Percentiles rank a stretch among this genome's conserved stretches.
Conservation (phyloP, 768 basidiomycete genomes). For the Pleurotus giganteus region DNA sequence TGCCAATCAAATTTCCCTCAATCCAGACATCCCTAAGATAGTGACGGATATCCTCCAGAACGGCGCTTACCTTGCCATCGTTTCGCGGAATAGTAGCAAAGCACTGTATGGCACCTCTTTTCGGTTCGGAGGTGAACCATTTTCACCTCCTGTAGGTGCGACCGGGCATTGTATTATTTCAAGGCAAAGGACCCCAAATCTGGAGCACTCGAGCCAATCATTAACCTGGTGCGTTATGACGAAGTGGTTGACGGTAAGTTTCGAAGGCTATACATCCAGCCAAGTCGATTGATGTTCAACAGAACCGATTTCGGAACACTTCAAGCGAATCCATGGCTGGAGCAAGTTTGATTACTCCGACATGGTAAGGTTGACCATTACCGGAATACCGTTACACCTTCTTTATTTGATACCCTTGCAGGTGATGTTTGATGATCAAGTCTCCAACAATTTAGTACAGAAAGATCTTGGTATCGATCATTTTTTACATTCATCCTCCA, state of each 20-base stretch:
- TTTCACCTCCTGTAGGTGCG: neutral
- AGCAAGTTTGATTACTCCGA: neutral
- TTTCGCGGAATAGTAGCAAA: neutral
- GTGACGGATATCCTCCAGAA: conserved; percentile 1
- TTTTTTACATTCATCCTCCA: neutral
- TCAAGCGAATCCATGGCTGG: conserved; percentile 1
- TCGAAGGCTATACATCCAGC: neutral
- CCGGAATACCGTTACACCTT: neutral
- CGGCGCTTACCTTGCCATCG: neutral
- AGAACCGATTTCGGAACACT: conserved; percentile 1
- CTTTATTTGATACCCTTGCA: neutral
- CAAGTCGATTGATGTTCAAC: neutral
- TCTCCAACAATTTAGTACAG: neutral
- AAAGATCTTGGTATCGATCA: neutral
- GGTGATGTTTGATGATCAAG: neutral
- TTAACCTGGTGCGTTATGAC: neutral
- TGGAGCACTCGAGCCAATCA: neutral
- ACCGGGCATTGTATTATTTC: conserved; percentile 1
- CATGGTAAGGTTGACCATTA: neutral
- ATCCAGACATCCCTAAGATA: neutral
- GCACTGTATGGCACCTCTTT: neutral
- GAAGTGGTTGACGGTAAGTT: neutral
- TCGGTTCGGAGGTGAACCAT: neutral
- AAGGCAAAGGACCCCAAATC: neutral
- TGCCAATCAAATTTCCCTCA: neutral